Base-by-base conservation (phyloP, 129 eudicot genomes). In the Gnaphalium uliginosum region DNA sequence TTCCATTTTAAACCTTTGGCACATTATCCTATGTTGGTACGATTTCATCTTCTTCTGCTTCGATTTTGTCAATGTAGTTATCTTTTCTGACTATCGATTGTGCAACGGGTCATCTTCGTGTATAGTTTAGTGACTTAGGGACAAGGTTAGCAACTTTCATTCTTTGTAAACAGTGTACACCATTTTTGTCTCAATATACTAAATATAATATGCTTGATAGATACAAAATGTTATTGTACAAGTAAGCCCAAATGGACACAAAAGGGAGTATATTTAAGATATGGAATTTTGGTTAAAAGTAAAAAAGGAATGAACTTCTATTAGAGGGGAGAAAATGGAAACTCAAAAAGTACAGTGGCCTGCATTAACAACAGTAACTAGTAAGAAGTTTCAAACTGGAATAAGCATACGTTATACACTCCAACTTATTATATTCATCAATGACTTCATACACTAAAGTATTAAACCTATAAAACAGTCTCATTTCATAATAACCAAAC, bases 91-190 rank as follows among this genome's bases (percentile, higher is more conserved):
- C 50, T 37, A 73, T 9, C 4, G 11, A 15, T 17, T 37, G 13
- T 57, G 25, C 53, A 7, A 51, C 51, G 35, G 66, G 68, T 58
- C 62, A 75, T 26, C 51, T 17, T 48, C 48, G 19, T 72, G 83
- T 72, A 79, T 79, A 79, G 74, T 79, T 73, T 41, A 79, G 63
- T n/a, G 74, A 66, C 75, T 41, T 43, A 72, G 74, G 83, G n/a
- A 54, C 67, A 62, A 21, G 18, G 72, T 72, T 63, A 22, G 18
- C 71, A 54, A 37, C 50, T 69, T 19, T 22, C 27, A 73, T 79
- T 73, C 56, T 73, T 54, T 79, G 10, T 69, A 57, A n/a, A 25
- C 57, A 30, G 60, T 65, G 67, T 79, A 66, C 79, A 73, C 74
- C 68, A 39, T 32, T 54, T 79, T 79, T 67, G 54, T 72, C 32